A percentile compares a stretch with the other conserved stretches of the same genome.
Evolutionary conservation across 805 yeast genomes (phyloP).

Genomic region (Lachancea lanzarotensis): DNA sequence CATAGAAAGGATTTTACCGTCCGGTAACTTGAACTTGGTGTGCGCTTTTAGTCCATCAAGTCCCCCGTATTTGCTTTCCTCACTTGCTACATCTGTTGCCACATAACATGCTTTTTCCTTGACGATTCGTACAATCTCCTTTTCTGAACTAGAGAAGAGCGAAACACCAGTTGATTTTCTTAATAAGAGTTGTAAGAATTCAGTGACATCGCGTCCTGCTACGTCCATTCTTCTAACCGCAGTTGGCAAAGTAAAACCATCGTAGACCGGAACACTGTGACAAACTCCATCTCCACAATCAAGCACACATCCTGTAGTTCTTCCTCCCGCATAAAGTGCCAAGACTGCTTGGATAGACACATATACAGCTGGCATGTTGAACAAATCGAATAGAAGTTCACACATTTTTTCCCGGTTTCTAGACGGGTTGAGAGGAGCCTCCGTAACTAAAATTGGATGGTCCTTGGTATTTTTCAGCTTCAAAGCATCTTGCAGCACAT

Average conservation of each 20-base stretch:
- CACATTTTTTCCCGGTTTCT: conserved; percentile 88
- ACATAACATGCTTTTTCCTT: conserved; percentile 73
- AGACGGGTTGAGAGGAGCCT: conserved; percentile 80
- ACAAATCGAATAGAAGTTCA: conserved; percentile 86
- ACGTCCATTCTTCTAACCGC: conserved; percentile 69
- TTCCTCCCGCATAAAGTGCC: conserved; percentile 78
- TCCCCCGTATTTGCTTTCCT: conserved; percentile 43
- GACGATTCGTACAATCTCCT: conserved; percentile 69
- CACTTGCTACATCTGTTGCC: conserved; percentile 48
- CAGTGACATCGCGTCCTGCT: conserved; percentile 84
- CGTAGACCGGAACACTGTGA: conserved; percentile 81
- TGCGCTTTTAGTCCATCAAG: conserved; percentile 11
- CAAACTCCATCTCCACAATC: conserved; percentile 94
- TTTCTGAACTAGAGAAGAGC: conserved; percentile 66
- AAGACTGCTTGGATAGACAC: conserved; percentile 91
- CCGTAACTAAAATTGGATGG: conserved; percentile 83
- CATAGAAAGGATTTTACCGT: conserved; percentile 62
- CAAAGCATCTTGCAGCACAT: conserved; percentile 52
- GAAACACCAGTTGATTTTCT: conserved; percentile 59
- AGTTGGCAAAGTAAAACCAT: conserved; percentile 74
- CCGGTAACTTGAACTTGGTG: conserved; percentile 61
- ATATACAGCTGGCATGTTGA: conserved; percentile 85
- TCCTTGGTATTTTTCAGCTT: conserved; percentile 57
- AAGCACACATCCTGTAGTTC: conserved; percentile 83
- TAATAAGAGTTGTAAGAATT: conserved; percentile 59